Base-by-base conservation (phyloP, 2,329 filamentous ascomycete species). In the Calonectria hongkongensis region DNA sequence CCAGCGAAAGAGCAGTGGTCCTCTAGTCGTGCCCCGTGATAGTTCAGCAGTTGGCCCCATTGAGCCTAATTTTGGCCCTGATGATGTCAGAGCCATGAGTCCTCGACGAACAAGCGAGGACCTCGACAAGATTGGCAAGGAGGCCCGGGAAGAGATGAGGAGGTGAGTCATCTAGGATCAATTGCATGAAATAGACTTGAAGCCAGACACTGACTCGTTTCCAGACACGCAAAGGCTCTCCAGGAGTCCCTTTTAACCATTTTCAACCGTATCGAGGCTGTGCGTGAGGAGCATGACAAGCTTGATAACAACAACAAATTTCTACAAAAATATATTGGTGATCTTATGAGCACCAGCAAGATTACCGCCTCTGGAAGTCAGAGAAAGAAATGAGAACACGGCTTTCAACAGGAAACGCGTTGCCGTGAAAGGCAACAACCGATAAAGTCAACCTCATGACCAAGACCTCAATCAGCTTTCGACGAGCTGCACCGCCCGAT, bases 261-360 rank as follows among this genome's bases (percentile, higher is more conserved):
- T 51, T 95, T 98, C 77, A 95, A 98, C 84, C 94, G 95, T 65
- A 97, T 98, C 83, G 97, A 99, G 82, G 94, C 95, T 36, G 96
- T 98, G 75, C 95, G 95, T 84, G 93, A 94, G 79, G 96, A 98
- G 82, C 96, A 99, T 82, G 95, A 98, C 86, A 98, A 98, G 85
- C 92, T 99, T 68, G 96, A 98, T 84, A 97, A 91, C 84, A 96
- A 98, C 84, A 99, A 99, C 89, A 96, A 95, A 81, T 98, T 98
- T 82, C 86, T 99, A 60, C 96, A 98, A 84, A 98, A 98, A 84
- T 98, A 98, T 83, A 98, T 98, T 80, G 96, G 96, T 76, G 96
- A 98, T 81, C 89, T 98, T 68, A 98, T 98, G 91, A 94, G 95
- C 78, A 94, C 92, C n/a, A 92, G 91, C 82, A 94, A 94, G 81